Conservation (phyloP, 2,329 filamentous ascomycete species). For the Alternaria sp. region DNA sequence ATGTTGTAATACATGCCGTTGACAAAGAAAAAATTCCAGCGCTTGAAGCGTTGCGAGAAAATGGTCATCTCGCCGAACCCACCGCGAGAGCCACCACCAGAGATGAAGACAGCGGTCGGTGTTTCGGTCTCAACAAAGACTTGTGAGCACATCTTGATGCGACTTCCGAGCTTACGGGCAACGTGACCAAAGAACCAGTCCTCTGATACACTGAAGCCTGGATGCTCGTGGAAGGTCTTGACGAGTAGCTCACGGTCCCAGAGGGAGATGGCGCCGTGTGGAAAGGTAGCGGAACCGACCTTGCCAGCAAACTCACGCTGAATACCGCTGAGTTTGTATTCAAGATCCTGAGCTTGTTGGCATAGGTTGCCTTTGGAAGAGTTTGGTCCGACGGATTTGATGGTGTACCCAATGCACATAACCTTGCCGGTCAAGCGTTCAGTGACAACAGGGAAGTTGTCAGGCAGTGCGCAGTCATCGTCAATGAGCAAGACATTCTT, state of each 20-base stretch:
- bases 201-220: conserved; percentile 60
- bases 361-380: conserved; percentile 42
- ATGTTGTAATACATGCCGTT: conserved; percentile 60
- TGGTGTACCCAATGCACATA: conserved; percentile 60
- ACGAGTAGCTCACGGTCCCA: conserved; percentile 59
- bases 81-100: conserved; percentile 53
- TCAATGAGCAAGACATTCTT: conserved; percentile 30
- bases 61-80: conserved; percentile 64
- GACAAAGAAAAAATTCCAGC: conserved; percentile 64
- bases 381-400: conserved; percentile 56
- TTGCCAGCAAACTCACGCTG: conserved; percentile 57
- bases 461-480: conserved; percentile 26
- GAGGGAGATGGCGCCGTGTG: conserved; percentile 61
- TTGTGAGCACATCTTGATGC: conserved; percentile 60
- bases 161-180: conserved; percentile 55
- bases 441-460: conserved; percentile 27
- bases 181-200: conserved; percentile 64
- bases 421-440: conserved; percentile 20
- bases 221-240: conserved; percentile 58
- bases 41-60: conserved; percentile 60
- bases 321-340: conserved; percentile 62
- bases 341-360: conserved; percentile 60
- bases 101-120: conserved; percentile 56
- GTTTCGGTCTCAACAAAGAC: conserved; percentile 63
- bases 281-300: conserved; percentile 60